A percentile compares a stretch with the other conserved stretches of the same genome.
Conservation (phyloP, 2,329 filamentous ascomycete genomes). For the Fusarium fujikuroi region DNA sequence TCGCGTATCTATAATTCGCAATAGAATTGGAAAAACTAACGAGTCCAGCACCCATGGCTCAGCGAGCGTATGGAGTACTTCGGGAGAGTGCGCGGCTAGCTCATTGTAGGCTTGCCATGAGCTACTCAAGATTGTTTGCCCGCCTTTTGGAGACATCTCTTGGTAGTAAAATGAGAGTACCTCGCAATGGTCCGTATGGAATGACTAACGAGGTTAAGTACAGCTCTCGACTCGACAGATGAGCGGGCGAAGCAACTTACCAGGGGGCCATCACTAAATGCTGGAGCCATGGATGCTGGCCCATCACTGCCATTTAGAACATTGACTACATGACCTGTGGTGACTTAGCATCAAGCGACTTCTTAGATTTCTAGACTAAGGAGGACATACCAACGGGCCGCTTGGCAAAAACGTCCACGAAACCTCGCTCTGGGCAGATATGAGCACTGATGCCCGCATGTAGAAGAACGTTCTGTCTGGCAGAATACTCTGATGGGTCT, state of each 20-base stretch:
- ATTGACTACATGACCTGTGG: neutral
- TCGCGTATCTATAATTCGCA: neutral
- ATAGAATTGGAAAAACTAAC: rapidly evolving
- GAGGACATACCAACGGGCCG: neutral
- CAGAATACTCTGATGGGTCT: neutral
- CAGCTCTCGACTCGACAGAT: neutral
- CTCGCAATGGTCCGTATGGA: neutral
- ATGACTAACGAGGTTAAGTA: neutral
- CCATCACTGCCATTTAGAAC: neutral
- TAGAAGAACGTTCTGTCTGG: neutral
- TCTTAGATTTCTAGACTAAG: rapidly evolving
- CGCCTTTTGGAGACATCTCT: neutral
- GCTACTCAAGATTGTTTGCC: neutral
- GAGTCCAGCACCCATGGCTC: neutral
- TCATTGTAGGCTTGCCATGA: neutral
- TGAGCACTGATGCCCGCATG: neutral
- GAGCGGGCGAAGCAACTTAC: neutral
- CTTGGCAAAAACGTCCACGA: neutral
- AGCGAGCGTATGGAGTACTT: neutral
- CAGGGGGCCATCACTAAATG: neutral
- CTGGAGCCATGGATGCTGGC: neutral
- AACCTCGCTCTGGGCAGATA: neutral
- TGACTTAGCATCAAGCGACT: neutral
- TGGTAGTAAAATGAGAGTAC: neutral
- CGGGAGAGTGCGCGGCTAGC: neutral